A percentile compares a stretch with the other conserved stretches of the same genome.
Evolutionary conservation across 352 stramenopile genomes (phyloP).

Genomic region (Pythium pectinolyticum): DNA sequence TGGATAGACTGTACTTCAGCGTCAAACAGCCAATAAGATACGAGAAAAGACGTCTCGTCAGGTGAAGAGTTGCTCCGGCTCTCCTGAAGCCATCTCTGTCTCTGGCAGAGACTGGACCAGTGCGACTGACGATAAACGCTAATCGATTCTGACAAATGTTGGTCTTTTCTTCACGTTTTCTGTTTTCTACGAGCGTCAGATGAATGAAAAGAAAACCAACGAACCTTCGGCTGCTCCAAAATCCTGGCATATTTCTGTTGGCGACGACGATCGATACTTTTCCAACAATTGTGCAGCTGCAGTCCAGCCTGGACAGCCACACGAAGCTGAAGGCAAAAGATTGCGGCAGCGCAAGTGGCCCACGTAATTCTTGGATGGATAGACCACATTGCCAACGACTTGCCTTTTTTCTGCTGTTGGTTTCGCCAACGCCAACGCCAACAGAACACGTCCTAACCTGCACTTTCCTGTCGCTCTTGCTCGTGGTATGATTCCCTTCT

Average conservation of each 20-base stretch:
- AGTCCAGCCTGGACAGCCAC: background rate
- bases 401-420: slow-evolving; percentile 7
- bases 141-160: too few species aligned
- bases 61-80: background rate
- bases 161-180: slow-evolving; percentile 4
- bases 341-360: slow-evolving; percentile 1
- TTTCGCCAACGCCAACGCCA: too few species aligned
- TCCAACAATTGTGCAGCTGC: background rate
- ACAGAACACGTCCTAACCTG: slow-evolving; percentile 2
- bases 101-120: too few species aligned
- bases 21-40: slow-evolving; percentile 3
- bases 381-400: background rate
- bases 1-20: background rate
- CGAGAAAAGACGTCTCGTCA: background rate
- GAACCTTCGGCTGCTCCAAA: slow-evolving; percentile 1
- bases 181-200: too few species aligned
- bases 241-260: background rate
- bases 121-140: too few species aligned
- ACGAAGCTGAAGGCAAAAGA: too few species aligned
- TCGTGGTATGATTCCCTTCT: background rate
- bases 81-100: slow-evolving; percentile 5
- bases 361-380: too few species aligned
- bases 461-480: slow-evolving; percentile 2
- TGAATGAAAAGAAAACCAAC: too few species aligned
- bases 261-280: background rate